Conservation (phyloP, 1,139 yeast species). For the Candida tetrigidarum region DNA sequence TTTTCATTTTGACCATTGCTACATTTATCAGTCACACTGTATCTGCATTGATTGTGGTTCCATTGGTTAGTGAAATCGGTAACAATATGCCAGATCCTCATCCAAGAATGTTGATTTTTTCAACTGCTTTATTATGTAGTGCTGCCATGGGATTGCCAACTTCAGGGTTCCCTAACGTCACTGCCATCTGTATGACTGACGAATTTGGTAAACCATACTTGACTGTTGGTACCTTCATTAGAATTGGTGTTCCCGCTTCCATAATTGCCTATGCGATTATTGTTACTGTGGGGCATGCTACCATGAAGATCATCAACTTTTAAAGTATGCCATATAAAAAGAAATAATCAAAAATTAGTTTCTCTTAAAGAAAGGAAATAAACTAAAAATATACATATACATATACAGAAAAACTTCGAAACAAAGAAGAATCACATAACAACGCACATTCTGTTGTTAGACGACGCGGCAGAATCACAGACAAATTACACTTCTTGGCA, state of each 20-base stretch:
- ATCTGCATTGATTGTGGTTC: slow-evolving; percentile 73
- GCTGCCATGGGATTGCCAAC: slow-evolving; percentile 83
- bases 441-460: too few species aligned
- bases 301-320: slow-evolving; percentile 56
- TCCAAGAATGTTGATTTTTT: slow-evolving; percentile 67
- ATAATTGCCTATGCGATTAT: slow-evolving; percentile 58
- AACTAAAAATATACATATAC: background rate
- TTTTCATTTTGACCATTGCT: slow-evolving; percentile 66
- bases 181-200: slow-evolving; percentile 79
- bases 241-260: slow-evolving; percentile 73
- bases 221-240: slow-evolving; percentile 65
- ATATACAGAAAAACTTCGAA: too few species aligned
- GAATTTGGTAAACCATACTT: slow-evolving; percentile 70
- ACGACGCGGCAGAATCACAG: too few species aligned
- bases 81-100: slow-evolving; percentile 55
- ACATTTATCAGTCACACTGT: slow-evolving; percentile 81
- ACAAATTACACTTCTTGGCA: too few species aligned
- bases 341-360: too few species aligned
- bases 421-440: too few species aligned
- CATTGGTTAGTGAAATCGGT: slow-evolving; percentile 72
- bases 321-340: slow-evolving; percentile 16
- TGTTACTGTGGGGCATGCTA: slow-evolving; percentile 68
- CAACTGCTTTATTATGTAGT: slow-evolving; percentile 68
- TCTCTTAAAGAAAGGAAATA: too few species aligned
- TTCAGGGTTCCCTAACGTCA: slow-evolving; percentile 78